These are phyloP conservation scores for Coniella vitis DNA, from an alignment of 2,329 filamentous ascomycete species.

Conservation along the genomic window DNA sequence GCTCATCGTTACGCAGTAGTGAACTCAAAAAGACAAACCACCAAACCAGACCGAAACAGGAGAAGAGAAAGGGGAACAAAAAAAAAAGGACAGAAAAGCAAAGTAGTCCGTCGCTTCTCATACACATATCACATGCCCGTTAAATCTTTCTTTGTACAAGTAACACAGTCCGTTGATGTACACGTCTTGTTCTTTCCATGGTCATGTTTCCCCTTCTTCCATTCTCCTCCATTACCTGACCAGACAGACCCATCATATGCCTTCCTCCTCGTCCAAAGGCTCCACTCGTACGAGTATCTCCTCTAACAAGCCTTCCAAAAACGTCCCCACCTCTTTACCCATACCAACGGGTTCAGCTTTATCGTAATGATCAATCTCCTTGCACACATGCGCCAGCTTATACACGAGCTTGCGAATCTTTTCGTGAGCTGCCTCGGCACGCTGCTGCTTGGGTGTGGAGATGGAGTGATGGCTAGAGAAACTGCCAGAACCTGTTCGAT, in stretches of 20 bases:
- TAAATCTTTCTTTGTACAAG: no score
- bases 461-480: constrained; percentile 33
- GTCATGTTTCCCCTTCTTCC: not conserved
- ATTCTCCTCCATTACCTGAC: not conserved
- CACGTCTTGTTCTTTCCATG: no score
- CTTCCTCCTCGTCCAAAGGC: constrained; percentile 69
- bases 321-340: constrained; percentile 82
- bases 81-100: no score
- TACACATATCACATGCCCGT: no score
- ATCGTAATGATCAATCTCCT: constrained; percentile 86
- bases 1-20: no score
- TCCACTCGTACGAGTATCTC: constrained; percentile 91
- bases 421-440: constrained; percentile 69
- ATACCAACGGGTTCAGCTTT: constrained; percentile 83
- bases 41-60: no score
- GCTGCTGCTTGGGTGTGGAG: constrained; percentile 57
- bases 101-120: no score
- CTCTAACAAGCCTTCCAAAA: constrained; percentile 86
- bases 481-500: constrained; percentile 29
- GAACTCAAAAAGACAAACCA: no score
- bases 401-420: constrained; percentile 73
- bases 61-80: no score
- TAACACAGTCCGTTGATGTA: no score
- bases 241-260: constrained; percentile 3
- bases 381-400: constrained; percentile 76